Evolutionary conservation across 1,284 basidiomycete species (phyloP).

Genomic region (Pisolithus thermaeus): DNA sequence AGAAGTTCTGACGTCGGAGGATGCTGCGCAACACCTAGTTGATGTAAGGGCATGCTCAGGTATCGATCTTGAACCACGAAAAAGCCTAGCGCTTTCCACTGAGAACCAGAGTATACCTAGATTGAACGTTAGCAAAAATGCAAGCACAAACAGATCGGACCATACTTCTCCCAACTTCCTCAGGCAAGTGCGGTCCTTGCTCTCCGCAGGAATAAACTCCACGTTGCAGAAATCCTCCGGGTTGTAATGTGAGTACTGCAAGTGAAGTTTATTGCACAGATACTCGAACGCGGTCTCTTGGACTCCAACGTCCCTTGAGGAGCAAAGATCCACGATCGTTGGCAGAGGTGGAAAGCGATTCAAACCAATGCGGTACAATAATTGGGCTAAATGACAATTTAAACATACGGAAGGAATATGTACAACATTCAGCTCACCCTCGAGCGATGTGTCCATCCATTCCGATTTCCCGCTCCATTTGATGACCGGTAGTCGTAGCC

Average conservation of each 20-base stretch:
- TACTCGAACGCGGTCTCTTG: slow-evolving; percentile 69
- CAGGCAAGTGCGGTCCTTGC: slow-evolving; percentile 44
- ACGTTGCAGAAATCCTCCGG: slow-evolving; percentile 48
- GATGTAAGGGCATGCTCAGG: slow-evolving; percentile 50
- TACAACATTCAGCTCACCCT: slow-evolving; percentile 49
- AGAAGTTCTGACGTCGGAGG: slow-evolving; percentile 69
- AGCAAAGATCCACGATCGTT: slow-evolving; percentile 63
- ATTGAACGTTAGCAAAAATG: neutral
- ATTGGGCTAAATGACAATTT: slow-evolving; percentile 54
- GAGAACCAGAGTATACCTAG: slow-evolving; percentile 69
- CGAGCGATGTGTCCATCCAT: slow-evolving; percentile 77
- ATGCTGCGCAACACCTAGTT: slow-evolving; percentile 72
- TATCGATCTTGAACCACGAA: slow-evolving; percentile 54
- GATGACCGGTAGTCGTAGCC: slow-evolving; percentile 75
- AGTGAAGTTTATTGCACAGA: slow-evolving; percentile 64
- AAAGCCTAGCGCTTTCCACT: slow-evolving; percentile 77
- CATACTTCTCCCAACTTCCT: slow-evolving; percentile 66
- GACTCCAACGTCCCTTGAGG: slow-evolving; percentile 41
- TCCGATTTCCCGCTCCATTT: slow-evolving; percentile 80
- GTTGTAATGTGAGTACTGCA: slow-evolving; percentile 63
- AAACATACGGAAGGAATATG: neutral
- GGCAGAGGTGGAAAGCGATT: slow-evolving; percentile 67
- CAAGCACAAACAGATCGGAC: neutral
- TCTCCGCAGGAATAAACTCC: slow-evolving; percentile 78
- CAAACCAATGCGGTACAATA: slow-evolving; percentile 79